These are phyloP conservation scores for Kwoniella bestiolae DNA, from an alignment of 768 basidiomycete species.

Conservation along the genomic window DNA sequence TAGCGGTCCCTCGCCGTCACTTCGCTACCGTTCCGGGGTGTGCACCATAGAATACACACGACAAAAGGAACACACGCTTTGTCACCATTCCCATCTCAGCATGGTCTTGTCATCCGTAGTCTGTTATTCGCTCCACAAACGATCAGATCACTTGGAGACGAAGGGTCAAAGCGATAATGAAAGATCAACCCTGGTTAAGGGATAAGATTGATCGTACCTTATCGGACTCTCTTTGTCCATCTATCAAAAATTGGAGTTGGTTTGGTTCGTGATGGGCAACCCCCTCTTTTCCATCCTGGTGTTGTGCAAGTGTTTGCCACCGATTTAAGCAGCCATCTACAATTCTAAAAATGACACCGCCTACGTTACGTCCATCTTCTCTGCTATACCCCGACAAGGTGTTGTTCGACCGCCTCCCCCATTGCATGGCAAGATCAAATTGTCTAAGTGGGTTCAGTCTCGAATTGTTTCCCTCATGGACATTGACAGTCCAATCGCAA, in stretches of 20 bases:
- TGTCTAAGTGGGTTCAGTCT: too few species aligned
- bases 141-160: background rate
- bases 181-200: background rate
- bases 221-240: background rate
- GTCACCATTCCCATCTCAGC: background rate
- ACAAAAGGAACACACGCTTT: background rate
- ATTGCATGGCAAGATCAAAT: too few species aligned
- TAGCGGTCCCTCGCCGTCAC: background rate
- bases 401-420: too few species aligned
- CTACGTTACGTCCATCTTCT: too few species aligned
- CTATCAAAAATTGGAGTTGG: background rate
- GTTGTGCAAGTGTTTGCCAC: background rate
- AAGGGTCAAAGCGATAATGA: constrained; percentile 3
- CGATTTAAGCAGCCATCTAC: too few species aligned
- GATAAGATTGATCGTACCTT: background rate
- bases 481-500: too few species aligned
- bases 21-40: background rate
- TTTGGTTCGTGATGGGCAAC: background rate
- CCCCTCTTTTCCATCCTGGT: background rate
- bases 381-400: too few species aligned
- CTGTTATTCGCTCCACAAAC: constrained; percentile 1
- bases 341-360: too few species aligned
- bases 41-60: background rate
- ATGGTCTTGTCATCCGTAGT: background rate
- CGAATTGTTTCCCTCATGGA: too few species aligned